Conservation (phyloP, 2,329 filamentous ascomycete genomes). For the Fusarium veterinarium region DNA sequence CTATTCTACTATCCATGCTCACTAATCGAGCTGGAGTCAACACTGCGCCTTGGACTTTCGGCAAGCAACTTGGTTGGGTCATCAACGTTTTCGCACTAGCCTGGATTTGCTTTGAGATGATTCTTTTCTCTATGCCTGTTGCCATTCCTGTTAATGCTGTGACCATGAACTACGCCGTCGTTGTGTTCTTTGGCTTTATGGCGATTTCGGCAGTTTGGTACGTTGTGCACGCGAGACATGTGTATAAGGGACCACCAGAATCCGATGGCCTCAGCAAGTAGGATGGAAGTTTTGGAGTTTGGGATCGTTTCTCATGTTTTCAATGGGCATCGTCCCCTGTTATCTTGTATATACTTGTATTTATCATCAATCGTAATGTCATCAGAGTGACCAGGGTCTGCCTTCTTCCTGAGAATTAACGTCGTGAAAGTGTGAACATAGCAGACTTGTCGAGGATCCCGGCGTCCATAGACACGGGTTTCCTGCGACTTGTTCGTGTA, state of each 20-base stretch:
- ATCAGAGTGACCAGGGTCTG: not conserved
- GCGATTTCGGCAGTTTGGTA: constrained; percentile 71
- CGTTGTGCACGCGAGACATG: constrained; percentile 58
- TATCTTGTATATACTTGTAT: not conserved
- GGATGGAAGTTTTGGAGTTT: no score
- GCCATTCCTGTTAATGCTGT: constrained; percentile 66
- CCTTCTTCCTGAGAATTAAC: no score
- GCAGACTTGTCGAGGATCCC: not conserved
- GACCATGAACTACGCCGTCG: constrained; percentile 76
- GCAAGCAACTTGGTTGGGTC: constrained; percentile 69
- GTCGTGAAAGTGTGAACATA: no score
- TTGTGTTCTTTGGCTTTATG: constrained; percentile 73
- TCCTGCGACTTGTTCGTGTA: not conserved
- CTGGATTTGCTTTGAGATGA: constrained; percentile 78
- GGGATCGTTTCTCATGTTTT: not conserved
- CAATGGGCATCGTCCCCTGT: not conserved
- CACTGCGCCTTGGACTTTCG: constrained; percentile 74
- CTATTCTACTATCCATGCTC: constrained; percentile 77
- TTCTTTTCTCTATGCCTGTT: constrained; percentile 81
- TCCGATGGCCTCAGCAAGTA: constrained; percentile 33
- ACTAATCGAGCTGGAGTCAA: constrained; percentile 71
- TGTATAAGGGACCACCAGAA: constrained; percentile 42
- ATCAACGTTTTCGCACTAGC: constrained; percentile 74
- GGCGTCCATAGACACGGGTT: no score
- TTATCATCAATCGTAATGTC: not conserved